Evolutionary conservation across 345 rosid genomes (phyloP), one percentile per base, ranked within the genome.

Genomic region (Brassica incana): DNA sequence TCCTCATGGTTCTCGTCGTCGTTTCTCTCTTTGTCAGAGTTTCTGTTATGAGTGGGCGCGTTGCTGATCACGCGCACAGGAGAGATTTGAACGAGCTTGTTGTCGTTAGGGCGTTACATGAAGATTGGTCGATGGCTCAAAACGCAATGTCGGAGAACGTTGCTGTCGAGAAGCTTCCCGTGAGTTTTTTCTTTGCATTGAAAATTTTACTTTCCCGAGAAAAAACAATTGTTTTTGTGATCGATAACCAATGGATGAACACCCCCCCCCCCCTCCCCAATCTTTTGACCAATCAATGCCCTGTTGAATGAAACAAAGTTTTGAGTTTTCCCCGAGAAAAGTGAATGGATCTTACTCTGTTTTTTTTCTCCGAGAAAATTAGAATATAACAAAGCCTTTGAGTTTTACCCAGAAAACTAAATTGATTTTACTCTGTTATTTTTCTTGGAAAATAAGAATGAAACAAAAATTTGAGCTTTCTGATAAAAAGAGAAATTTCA

Each of bases 111-210:
- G 70, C 88, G 12, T 72, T 88, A 62, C 89, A 85, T 29, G 89
- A 93, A 23, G 97, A 90, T 59, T 71, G 91, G 89, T 82, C 89
- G 2, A 27, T 73, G 73, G 92, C 94, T 70, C 98, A 95, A 83
- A 89, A 84, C 6, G 86, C 81, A 23, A 84, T 90, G 45, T 18
- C 88, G 10, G 92, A 87, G 30, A 76, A 63, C 10, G 62, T 67
- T 4, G 40, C 73, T 64, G 75, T 87, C 50, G 90, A 91, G 48
- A 91, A 87, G 65, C 80, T 85, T 27, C 82, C 90, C 27, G 99
- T 74, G 58, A 67, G 84, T 77, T 60, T 79, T 58, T 7, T 36
- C 43, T 52, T 27, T 36, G 33, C 68, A 59, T 68, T 30, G 20
- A 1, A 40, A 12, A 8, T 29, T 48, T 62, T 18, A 30, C 75